phyloP scores from a whole-genome alignment of 2,329 filamentous ascomycete genomes.

The Paracamarosporium sp. region DNA sequence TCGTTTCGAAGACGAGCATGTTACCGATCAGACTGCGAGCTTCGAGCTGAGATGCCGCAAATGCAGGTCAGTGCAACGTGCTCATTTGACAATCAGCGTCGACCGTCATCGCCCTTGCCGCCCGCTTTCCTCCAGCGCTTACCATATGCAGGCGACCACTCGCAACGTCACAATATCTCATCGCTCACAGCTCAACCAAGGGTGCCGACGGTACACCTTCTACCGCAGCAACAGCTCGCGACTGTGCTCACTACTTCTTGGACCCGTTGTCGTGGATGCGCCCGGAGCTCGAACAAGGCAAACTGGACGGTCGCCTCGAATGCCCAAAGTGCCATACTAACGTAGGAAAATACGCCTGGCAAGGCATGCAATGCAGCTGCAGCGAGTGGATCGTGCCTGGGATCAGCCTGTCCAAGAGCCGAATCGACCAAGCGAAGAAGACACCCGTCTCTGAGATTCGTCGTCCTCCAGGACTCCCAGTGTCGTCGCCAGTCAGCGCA shows the following conservation, averaged over 20 bases:
- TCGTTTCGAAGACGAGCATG: slow-evolving; percentile 77
- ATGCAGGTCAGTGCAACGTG: slow-evolving; percentile 69
- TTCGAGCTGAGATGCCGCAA: slow-evolving; percentile 85
- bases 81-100: slow-evolving; percentile 11
- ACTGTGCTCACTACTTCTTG: slow-evolving; percentile 87
- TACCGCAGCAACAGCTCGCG: slow-evolving; percentile 25
- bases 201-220: slow-evolving; percentile 14
- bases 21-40: slow-evolving; percentile 45
- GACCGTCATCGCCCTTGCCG: slow-evolving; percentile 13
- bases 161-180: slow-evolving; percentile 71
- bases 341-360: slow-evolving; percentile 94
- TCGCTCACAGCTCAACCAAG: slow-evolving; percentile 62
- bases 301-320: slow-evolving; percentile 81
- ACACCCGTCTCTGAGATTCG: slow-evolving; percentile 37
- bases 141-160: slow-evolving; percentile 59
- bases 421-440: slow-evolving; percentile 73
- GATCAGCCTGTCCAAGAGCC: slow-evolving; percentile 82
- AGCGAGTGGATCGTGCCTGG: slow-evolving; percentile 89
- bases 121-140: slow-evolving; percentile 27
- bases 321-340: slow-evolving; percentile 88
- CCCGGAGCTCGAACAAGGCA: slow-evolving; percentile 78
- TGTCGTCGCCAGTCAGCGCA: slow-evolving; percentile 10
- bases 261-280: slow-evolving; percentile 97
- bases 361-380: slow-evolving; percentile 91
- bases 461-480: slow-evolving; percentile 37